Base-by-base conservation (phyloP, 2,329 filamentous ascomycete genomes). In the Aspergillus neotritici region DNA sequence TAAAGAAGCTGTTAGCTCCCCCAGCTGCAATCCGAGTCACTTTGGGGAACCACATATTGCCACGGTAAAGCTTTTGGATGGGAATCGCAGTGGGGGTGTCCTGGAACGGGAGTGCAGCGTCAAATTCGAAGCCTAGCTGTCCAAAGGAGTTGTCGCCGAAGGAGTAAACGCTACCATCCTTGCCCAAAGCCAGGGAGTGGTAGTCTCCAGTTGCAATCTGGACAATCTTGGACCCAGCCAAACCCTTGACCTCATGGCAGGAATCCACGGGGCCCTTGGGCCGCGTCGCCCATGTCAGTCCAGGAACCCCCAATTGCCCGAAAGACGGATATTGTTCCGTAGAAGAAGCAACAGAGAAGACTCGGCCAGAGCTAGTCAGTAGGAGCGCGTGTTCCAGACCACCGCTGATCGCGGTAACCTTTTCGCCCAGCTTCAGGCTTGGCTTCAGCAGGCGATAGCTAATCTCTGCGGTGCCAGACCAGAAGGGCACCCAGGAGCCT, bases 101-200 rank as follows among this genome's bases (percentile, higher is more conserved):
- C 16, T 86, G 72, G 44, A 71, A 78, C 6, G 79, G 73, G 12
- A 79, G 71, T 21, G 83, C 78, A 0, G 77, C 63, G 37, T 81
- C 80, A 41, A 78, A 79, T 39, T 87, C 80, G 55, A 91, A 82
- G n/a, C 91, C 91, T 3, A 97, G 76, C 65, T 97, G 93, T n/a
- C 93, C 93, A 34, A 80, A 79, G 0, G 83, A 82, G 68, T 97
- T 97, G 65, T 97, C 90, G 31, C 93, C 93, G 68, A 94, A 97
- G 5, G 82, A 76, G 64, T 93, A 95, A 12, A 93, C 77, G 12
- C 82, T 79, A 12, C 91, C 91, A 40, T 84, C 74, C 47, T 79
- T 78, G 60, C 91, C 87, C 12, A 89, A 75, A 1, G 82, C 86
- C 1, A 94, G 70, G 4, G 88, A 94, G 68, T 98, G 93, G 53